Evolutionary conservation across 345 rosid genomes (phyloP), one percentile per base, ranked within the genome.

Genomic region (Euphorbia peplus): DNA sequence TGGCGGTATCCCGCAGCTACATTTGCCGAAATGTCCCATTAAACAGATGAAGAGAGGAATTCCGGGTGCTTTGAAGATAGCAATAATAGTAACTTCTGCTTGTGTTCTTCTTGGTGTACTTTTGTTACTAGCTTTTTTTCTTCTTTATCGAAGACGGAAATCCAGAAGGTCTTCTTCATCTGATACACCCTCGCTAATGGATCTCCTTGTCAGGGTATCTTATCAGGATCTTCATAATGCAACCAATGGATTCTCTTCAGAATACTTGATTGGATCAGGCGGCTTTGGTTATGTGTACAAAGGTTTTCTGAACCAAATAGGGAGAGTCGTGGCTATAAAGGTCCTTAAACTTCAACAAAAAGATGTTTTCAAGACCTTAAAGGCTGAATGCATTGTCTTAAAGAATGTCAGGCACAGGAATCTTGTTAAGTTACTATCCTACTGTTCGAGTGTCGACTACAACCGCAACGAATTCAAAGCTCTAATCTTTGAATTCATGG

Each of bases 1-100:
- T 53, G 82, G 84, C 2, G 86, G 84, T 5, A 22, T 62, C 26
- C 41, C 22, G 0, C 60, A 67, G 4, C 25, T 71, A 19, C 58
- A 42, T 35, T 51, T 79, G 30, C 60, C 64, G 8, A 41, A 26
- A 8, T 79, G 82, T n/a, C 54, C 46, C 21, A 32, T 11, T n/a
- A 59, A 13, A 14, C 28, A 25, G 19, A 25, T 37, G 12, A 48
- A 37, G 28, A 52, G 48, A 24, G 39, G 67, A 6, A 60, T 46
- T 39, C 13, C 66, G 6, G 50, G 25, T 11, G 25, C 35, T 54
- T 19, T 9, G 8, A 61, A 44, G 21, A 15, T 65, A 4, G 32
- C 54, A 8, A 4, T 56, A 3, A 15, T 65, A 5, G 25, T 70
- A 32, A 26, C 61, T 13, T 44, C 50, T 11, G 14, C 15, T 44